phyloP scores from a whole-genome alignment of 352 stramenopile species.

The Elongisporangium anandrum region DNA sequence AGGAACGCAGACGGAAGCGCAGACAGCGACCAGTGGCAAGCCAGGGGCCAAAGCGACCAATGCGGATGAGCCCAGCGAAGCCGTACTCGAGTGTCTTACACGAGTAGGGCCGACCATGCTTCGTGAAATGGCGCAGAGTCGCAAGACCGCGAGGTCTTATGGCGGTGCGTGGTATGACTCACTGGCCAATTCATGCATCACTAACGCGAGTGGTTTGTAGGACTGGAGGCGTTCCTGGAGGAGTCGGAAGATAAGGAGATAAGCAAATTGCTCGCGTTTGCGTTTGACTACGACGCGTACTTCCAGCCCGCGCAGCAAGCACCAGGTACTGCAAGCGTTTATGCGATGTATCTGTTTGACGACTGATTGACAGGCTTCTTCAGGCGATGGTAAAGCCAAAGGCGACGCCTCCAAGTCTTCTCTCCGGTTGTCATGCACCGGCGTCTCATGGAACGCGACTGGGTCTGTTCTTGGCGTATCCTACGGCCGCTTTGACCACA shows the following conservation, averaged over 20 bases:
- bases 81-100: slow-evolving; percentile 30
- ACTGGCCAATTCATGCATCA: too few relatives aligned
- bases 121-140: slow-evolving; percentile 45
- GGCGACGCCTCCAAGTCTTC: slow-evolving; percentile 15
- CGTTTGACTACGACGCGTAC: slow-evolving; percentile 70
- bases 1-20: slow-evolving; percentile 39
- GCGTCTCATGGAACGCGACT: slow-evolving; percentile 84
- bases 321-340: slow-evolving; percentile 4
- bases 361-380: background rate
- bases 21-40: slow-evolving; percentile 24
- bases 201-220: too few relatives aligned
- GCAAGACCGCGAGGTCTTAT: slow-evolving; percentile 37
- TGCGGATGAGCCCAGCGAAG: slow-evolving; percentile 26
- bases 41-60: slow-evolving; percentile 15
- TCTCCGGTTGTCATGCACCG: slow-evolving; percentile 74
- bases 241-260: slow-evolving; percentile 65
- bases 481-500: slow-evolving; percentile 84
- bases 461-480: slow-evolving; percentile 77
- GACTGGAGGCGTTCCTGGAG: slow-evolving; percentile 51
- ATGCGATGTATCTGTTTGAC: background rate
- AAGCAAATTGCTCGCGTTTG: slow-evolving; percentile 50
- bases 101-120: slow-evolving; percentile 51
- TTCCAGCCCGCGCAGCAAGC: slow-evolving; percentile 40
- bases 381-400: slow-evolving; percentile 9
- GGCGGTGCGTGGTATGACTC: too few relatives aligned